phyloP scores from a whole-genome alignment of 306 rosid species.

The Medicago arabica region DNA sequence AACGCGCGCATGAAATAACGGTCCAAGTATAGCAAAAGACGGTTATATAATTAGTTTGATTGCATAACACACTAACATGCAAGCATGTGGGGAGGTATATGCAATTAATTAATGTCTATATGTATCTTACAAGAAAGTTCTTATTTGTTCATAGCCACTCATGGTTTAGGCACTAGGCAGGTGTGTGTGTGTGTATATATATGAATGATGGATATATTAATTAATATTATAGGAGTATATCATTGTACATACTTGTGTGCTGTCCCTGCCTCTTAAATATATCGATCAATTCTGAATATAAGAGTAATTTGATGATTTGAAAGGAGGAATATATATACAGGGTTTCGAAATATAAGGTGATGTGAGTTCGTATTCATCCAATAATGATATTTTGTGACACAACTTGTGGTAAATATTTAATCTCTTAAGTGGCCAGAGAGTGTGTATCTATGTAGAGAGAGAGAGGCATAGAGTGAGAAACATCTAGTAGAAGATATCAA shows the following conservation, averaged over 20 bases:
- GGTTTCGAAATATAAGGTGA: not conserved
- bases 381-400: not conserved
- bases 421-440: too few species aligned
- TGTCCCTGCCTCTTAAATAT: not conserved
- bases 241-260: slow-evolving; percentile 1
- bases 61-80: slow-evolving; percentile 41
- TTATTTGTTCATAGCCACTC: slow-evolving; percentile 4
- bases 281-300: not conserved
- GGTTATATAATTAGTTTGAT: slow-evolving; percentile 7
- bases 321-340: not conserved
- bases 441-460: too few species aligned
- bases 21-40: not conserved
- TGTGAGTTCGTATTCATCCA: not conserved
- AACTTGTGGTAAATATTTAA: too few species aligned
- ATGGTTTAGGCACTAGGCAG: not conserved
- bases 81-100: slow-evolving; percentile 35
- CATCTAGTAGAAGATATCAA: too few species aligned
- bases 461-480: too few species aligned
- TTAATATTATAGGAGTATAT: not conserved
- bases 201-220: too few species aligned
- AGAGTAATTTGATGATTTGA: not conserved
- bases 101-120: slow-evolving; percentile 11
- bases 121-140: not conserved
- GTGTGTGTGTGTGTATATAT: too few species aligned
- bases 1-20: not conserved